Percentiles rank a stretch among this genome's conserved stretches.
Conservation (phyloP, 257 asterid species). For the Solanum dulcamara region DNA sequence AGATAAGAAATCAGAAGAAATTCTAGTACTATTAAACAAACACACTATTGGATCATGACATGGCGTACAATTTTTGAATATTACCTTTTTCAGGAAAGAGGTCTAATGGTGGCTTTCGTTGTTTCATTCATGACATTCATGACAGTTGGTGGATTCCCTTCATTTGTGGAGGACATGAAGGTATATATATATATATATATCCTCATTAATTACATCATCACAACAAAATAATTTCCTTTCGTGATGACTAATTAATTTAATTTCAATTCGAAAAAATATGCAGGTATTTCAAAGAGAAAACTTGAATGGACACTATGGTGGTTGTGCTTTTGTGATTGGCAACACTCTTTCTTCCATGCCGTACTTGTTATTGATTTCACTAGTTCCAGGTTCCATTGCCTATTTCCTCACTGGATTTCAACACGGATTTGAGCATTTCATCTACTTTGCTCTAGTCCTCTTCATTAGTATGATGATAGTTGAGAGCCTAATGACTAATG, state of each 20-base stretch:
- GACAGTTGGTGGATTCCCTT: conserved; percentile 49
- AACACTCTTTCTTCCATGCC: conserved; percentile 13
- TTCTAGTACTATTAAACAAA: not conserved
- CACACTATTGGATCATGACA: not conserved
- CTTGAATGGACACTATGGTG: conserved; percentile 20
- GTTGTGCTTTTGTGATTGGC: conserved; percentile 14
- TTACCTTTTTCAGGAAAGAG: conserved; percentile 17
- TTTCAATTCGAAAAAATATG: not conserved
- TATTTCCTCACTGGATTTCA: conserved; percentile 15
- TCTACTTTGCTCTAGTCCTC: conserved; percentile 1
- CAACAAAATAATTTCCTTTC: not conserved
- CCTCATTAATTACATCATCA: not conserved
- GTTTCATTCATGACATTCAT: conserved; percentile 41
- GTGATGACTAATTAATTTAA: not conserved
- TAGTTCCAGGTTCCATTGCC: conserved; percentile 16
- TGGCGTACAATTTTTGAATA: not conserved
- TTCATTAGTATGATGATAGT: conserved; percentile 18
- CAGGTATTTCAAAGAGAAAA: conserved; percentile 23
- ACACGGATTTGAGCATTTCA: not conserved
- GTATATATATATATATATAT: not conserved
- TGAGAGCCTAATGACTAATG: conserved; percentile 20
- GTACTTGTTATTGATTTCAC: conserved; percentile 12
- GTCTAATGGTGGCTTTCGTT: conserved; percentile 34
- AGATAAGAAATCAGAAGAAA: not conserved
- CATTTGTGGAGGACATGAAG: conserved; percentile 56